Percentiles rank a stretch among this genome's conserved stretches.
phyloP scores from a whole-genome alignment of 176 grass and related monocot genomes.

The Puya raimondii region DNA sequence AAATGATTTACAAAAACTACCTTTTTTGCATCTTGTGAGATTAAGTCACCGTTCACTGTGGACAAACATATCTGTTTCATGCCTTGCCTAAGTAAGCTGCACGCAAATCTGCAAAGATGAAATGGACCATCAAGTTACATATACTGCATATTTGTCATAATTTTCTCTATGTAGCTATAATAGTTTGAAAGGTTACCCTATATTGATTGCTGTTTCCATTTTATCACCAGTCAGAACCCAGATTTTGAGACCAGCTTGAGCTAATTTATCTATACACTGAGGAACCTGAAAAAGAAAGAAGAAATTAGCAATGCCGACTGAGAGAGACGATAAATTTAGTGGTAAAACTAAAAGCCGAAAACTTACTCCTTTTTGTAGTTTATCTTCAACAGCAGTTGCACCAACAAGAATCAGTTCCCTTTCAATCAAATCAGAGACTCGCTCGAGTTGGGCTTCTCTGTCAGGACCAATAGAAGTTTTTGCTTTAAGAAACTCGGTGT shows the following conservation, averaged over 20 bases:
- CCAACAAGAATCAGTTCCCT: slow-evolving; percentile 88
- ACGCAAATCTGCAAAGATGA: slow-evolving; percentile 71
- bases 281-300: slow-evolving; percentile 60
- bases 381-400: slow-evolving; percentile 92
- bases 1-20: slow-evolving; percentile 32
- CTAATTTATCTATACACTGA: slow-evolving; percentile 92
- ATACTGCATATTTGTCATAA: neutral
- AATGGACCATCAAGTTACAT: slow-evolving; percentile 2
- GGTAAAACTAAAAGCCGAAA: slow-evolving; percentile 10
- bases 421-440: slow-evolving; percentile 83
- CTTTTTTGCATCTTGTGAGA: slow-evolving; percentile 75
- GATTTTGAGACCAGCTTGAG: slow-evolving; percentile 93
- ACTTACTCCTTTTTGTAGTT: slow-evolving; percentile 78
- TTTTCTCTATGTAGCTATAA: neutral
- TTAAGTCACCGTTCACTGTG: slow-evolving; percentile 46
- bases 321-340: slow-evolving; percentile 19
- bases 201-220: slow-evolving; percentile 99
- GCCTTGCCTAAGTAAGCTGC: slow-evolving; percentile 96
- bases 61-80: slow-evolving; percentile 83
- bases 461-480: slow-evolving; percentile 84
- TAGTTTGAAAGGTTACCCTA: slow-evolving; percentile 49
- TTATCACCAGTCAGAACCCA: slow-evolving; percentile 99
- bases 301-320: slow-evolving; percentile 14
- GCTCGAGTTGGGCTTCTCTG: slow-evolving; percentile 73
- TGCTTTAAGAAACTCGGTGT: slow-evolving; percentile 77